These are phyloP conservation scores for Dalbergia cultrata DNA, from an alignment of 306 rosid species.

Conservation along the genomic window DNA sequence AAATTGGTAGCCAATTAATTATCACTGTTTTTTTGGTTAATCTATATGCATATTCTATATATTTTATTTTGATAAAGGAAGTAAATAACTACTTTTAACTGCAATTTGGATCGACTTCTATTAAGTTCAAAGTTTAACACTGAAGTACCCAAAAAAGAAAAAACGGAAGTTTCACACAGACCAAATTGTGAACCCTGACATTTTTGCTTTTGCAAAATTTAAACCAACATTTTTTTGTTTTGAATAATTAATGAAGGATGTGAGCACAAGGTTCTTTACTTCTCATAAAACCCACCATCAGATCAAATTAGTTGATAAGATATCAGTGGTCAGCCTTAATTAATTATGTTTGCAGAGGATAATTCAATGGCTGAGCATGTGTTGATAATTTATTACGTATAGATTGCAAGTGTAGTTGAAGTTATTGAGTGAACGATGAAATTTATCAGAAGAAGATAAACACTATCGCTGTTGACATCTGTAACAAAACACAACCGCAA, in stretches of 20 bases:
- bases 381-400: background rate
- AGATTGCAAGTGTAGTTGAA: background rate
- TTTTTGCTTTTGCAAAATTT: too few relatives aligned
- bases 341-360: background rate
- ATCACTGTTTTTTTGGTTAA: background rate
- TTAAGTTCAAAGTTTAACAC: background rate
- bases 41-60: background rate
- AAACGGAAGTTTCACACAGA: background rate
- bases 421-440: too few relatives aligned
- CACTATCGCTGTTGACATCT: too few relatives aligned
- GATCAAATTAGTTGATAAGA: conserved; percentile 18
- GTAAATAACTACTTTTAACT: background rate
- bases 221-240: background rate
- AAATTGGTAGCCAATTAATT: background rate
- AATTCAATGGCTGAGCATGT: conserved; percentile 17
- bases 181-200: background rate
- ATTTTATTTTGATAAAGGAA: background rate
- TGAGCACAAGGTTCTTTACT: background rate
- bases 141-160: background rate
- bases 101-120: background rate
- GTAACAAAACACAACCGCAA: too few relatives aligned
- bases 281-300: background rate
- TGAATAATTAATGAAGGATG: background rate
- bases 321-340: background rate
- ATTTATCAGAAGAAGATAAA: too few relatives aligned